Percentiles rank a stretch among this genome's conserved stretches.
Evolutionary conservation across 352 stramenopile genomes (phyloP).

Genomic region (Pilasporangium apinafurcum): DNA sequence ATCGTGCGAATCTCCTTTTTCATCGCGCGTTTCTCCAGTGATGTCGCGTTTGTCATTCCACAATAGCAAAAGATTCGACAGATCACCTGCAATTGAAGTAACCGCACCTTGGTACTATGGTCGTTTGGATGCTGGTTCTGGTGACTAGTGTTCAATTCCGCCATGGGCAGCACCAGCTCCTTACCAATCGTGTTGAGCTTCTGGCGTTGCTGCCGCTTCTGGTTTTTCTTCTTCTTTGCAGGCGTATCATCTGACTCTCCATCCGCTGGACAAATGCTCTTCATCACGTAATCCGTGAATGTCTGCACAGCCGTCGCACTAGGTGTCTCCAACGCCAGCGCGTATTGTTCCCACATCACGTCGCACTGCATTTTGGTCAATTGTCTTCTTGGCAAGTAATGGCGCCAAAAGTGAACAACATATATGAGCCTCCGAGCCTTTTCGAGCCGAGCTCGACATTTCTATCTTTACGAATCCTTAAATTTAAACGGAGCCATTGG

Average conservation of each 20-base stretch:
- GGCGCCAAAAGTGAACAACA: too few species aligned
- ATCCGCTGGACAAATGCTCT: background rate
- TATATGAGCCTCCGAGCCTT: too few species aligned
- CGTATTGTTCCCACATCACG: constrained; percentile 5
- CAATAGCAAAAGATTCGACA: constrained; percentile 44
- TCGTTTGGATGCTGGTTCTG: constrained; percentile 14
- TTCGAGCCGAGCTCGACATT: too few species aligned
- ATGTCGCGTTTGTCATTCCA: constrained; percentile 14
- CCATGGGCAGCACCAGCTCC: constrained; percentile 14
- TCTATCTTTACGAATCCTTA: too few species aligned
- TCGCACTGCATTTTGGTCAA: background rate
- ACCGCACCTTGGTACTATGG: constrained; percentile 29
- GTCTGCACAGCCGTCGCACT: background rate
- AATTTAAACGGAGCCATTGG: too few species aligned
- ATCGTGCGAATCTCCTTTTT: constrained; percentile 66
- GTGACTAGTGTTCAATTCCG: constrained; percentile 18
- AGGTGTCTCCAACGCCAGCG: background rate
- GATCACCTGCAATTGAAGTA: constrained; percentile 64
- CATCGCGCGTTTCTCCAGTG: constrained; percentile 20
- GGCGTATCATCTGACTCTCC: too few species aligned
- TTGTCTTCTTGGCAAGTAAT: background rate
- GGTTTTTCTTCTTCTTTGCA: too few species aligned
- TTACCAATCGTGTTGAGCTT: constrained; percentile 5
- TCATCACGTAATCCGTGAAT: constrained; percentile 5
- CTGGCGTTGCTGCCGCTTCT: background rate